Percentiles rank a stretch among this genome's conserved stretches.
Evolutionary conservation across 1,284 basidiomycete genomes (phyloP).

Genomic region (Boletus nobilissimus): DNA sequence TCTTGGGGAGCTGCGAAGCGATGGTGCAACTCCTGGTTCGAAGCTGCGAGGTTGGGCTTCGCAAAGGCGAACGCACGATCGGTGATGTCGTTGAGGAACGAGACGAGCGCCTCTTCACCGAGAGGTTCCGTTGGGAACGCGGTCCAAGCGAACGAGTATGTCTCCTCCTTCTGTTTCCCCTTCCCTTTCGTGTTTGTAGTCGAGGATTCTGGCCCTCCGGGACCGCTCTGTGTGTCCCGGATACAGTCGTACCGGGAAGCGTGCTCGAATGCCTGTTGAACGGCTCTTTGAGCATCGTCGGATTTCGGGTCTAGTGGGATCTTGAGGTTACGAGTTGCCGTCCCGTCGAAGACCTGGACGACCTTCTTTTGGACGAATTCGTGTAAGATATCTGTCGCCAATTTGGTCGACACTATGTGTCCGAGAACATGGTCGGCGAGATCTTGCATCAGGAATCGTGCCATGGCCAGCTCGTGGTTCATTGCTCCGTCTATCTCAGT

Average conservation of each 20-base stretch:
- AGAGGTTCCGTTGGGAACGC: background rate
- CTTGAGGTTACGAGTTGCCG: background rate
- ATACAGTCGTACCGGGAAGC: background rate
- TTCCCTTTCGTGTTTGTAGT: background rate
- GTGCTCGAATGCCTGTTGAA: background rate
- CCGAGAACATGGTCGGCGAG: constrained; percentile 29
- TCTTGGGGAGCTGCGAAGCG: too few relatives aligned
- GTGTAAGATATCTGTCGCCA: constrained; percentile 19
- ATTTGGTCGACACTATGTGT: constrained; percentile 18
- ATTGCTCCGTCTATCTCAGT: background rate
- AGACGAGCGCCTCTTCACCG: background rate
- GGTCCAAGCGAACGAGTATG: background rate
- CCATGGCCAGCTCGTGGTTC: constrained; percentile 16
- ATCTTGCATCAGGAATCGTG: constrained; percentile 21
- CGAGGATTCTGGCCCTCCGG: background rate
- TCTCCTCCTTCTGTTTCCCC: background rate
- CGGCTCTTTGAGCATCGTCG: background rate
- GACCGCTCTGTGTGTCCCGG: background rate
- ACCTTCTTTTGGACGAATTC: constrained; percentile 2
- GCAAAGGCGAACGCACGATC: too few relatives aligned
- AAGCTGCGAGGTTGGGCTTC: too few relatives aligned
- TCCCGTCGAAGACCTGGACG: constrained; percentile 10
- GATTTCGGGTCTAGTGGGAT: background rate
- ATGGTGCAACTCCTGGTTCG: too few relatives aligned
- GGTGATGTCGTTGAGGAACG: too few relatives aligned